These are phyloP conservation scores for Candida broadrunensis DNA, from an alignment of 805 yeast species.

Conservation along the genomic window DNA sequence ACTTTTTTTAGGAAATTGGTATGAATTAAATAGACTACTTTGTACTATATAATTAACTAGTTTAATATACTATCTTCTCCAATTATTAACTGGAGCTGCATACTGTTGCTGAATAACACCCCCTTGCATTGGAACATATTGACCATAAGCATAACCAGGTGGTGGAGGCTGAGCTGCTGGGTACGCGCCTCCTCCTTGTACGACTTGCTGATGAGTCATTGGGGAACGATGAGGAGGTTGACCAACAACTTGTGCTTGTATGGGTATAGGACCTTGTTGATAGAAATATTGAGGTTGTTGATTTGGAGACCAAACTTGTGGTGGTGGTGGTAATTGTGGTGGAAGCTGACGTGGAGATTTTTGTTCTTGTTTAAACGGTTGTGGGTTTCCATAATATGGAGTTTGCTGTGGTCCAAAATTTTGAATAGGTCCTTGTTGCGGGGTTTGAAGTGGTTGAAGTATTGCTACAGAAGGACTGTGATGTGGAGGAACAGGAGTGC, in stretches of 20 bases:
- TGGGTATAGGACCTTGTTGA: conserved; percentile 14
- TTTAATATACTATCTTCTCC: conserved; percentile 18
- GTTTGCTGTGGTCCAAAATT: background rate
- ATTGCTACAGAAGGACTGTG: conserved; percentile 7
- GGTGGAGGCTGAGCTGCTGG: conserved; percentile 32
- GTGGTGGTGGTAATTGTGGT: conserved; percentile 25
- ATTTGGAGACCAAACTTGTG: conserved; percentile 10
- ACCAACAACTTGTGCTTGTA: conserved; percentile 1
- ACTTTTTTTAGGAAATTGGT: background rate
- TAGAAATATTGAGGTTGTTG: conserved; percentile 5
- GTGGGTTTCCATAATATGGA: conserved; percentile 6
- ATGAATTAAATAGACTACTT: background rate
- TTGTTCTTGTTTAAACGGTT: conserved; percentile 8
- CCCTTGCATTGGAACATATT: conserved; percentile 32
- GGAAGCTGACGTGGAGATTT: conserved; percentile 17
- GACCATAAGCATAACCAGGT: conserved; percentile 38
- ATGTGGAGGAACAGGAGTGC: conserved; percentile 2
- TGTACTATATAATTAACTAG: background rate
- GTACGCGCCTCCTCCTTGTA: conserved; percentile 14
- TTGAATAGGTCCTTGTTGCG: conserved; percentile 8
- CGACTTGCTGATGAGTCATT: conserved; percentile 14
- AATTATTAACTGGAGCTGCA: conserved; percentile 18
- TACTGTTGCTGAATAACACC: conserved; percentile 19
- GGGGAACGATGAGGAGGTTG: conserved; percentile 17
- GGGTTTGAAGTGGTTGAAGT: conserved; percentile 9